Conservation (phyloP, 345 rosid genomes). For the Anastatica hierochuntica region DNA sequence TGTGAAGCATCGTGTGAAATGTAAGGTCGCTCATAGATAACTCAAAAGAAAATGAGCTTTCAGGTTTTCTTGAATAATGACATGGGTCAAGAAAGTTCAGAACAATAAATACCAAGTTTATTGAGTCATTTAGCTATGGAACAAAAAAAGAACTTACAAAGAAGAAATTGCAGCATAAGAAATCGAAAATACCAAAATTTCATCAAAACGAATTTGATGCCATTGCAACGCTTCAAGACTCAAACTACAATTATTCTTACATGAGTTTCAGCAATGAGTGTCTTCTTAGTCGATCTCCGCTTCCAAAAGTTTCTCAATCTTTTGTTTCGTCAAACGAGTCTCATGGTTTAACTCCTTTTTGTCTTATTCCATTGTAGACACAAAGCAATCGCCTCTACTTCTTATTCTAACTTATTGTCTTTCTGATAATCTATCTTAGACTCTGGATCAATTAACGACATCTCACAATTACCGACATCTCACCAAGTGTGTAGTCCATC, state of each 20-base stretch:
- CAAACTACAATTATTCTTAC: slow-evolving; percentile 29
- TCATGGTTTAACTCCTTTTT: slow-evolving; percentile 18
- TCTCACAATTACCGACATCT: slow-evolving; percentile 78
- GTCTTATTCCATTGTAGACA: slow-evolving; percentile 19
- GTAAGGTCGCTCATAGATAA: too few relatives aligned
- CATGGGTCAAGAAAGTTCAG: too few relatives aligned
- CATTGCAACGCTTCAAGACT: too few relatives aligned
- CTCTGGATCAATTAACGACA: slow-evolving; percentile 74
- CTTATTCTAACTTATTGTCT: slow-evolving; percentile 6
- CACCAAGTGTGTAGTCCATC: slow-evolving; percentile 71
- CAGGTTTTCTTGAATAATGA: too few relatives aligned
- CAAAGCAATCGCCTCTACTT: background rate
- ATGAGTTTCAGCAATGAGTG: slow-evolving; percentile 27
- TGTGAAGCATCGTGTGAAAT: too few relatives aligned
- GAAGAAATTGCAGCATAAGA: too few relatives aligned
- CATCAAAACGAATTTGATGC: too few relatives aligned
- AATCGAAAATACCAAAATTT: background rate
- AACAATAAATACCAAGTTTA: too few relatives aligned
- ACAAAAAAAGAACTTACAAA: too few relatives aligned
- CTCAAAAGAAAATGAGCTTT: too few relatives aligned
- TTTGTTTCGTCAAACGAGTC: slow-evolving; percentile 46
- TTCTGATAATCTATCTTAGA: slow-evolving; percentile 1
- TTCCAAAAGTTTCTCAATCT: slow-evolving; percentile 42
- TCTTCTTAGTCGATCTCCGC: slow-evolving; percentile 50
- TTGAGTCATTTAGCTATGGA: too few relatives aligned